Percentiles rank a stretch among this genome's conserved stretches.
phyloP scores from a whole-genome alignment of 345 rosid species.

The Citrus trifoliata region DNA sequence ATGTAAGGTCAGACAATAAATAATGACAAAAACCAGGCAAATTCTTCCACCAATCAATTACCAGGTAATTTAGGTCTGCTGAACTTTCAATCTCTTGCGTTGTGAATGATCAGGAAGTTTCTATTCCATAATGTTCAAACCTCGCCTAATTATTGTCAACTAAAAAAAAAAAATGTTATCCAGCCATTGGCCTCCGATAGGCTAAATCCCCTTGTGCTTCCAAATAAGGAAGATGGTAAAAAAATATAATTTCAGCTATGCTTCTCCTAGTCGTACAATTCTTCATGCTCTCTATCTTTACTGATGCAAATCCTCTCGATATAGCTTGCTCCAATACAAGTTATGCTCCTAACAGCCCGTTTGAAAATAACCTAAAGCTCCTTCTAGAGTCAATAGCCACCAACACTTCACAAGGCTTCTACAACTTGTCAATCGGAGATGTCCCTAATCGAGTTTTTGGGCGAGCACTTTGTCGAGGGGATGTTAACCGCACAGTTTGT shows the following conservation, averaged over 20 bases:
- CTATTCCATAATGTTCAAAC: neutral
- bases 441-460: conserved; percentile 16
- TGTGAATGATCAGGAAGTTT: neutral
- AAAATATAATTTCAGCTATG: neutral
- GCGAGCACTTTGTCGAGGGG: conserved; percentile 36
- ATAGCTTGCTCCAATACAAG: neutral
- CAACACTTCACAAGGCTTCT: conserved; percentile 24
- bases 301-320: neutral
- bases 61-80: neutral
- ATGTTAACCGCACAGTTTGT: conserved; percentile 16
- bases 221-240: neutral
- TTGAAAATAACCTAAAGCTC: conserved; percentile 12
- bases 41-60: neutral
- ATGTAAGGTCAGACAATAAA: neutral
- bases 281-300: neutral
- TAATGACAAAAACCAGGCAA: neutral
- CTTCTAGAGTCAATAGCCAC: conserved; percentile 18
- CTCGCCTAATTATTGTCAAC: neutral
- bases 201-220: neutral
- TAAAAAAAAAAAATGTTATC: neutral
- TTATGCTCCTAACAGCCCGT: conserved; percentile 16
- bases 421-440: conserved; percentile 15
- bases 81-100: neutral
- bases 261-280: conserved; percentile 5
- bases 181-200: neutral